Evolutionary conservation across 129 eudicot species (phyloP).

Genomic region (Chrysanthemum makinoi): DNA sequence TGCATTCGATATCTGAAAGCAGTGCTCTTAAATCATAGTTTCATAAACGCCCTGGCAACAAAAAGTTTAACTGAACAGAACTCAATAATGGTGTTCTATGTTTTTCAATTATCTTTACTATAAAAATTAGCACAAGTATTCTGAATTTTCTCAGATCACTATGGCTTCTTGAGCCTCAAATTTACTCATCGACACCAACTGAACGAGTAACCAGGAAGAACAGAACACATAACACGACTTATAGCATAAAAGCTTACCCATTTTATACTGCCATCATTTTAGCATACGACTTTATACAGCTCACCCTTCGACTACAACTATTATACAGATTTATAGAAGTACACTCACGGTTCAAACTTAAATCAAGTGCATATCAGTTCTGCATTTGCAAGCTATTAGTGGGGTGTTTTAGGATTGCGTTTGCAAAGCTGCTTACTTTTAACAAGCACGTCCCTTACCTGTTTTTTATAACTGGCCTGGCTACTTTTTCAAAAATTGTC

Average conservation of each 20-base stretch:
- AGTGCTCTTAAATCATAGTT: neutral
- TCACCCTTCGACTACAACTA: neutral
- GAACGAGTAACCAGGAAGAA: neutral
- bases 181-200: neutral
- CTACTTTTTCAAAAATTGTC: too few relatives aligned
- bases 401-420: too few relatives aligned
- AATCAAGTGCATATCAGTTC: neutral
- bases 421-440: too few relatives aligned
- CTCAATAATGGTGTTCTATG: neutral
- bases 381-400: neutral
- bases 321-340: neutral
- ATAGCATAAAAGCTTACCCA: neutral
- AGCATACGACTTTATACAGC: too few relatives aligned
- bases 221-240: neutral
- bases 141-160: neutral
- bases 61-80: neutral
- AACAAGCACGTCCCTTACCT: too few relatives aligned
- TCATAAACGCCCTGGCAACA: slow-evolving; percentile 6
- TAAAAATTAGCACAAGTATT: neutral
- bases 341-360: slow-evolving; percentile 1
- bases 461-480: too few relatives aligned
- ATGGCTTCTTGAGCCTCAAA: neutral
- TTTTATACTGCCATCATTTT: neutral
- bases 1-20: neutral
- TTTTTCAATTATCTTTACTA: neutral